phyloP scores from a whole-genome alignment of 2,329 filamentous ascomycete genomes.

The Ceratocystis smalleyi region DNA sequence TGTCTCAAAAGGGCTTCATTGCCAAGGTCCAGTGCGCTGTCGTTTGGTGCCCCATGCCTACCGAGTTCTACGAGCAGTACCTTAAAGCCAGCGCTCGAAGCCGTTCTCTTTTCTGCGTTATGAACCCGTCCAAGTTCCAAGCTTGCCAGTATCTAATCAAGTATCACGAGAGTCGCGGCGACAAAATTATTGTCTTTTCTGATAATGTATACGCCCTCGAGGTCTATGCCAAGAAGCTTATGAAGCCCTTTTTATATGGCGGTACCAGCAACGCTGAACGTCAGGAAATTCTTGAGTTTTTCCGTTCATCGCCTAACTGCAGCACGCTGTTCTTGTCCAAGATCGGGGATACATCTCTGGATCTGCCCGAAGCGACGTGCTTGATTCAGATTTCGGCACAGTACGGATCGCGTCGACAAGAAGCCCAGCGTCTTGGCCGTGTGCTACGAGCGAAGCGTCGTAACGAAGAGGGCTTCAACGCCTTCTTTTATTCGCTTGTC shows the following conservation, averaged over 20 bases:
- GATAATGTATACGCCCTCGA: constrained; percentile 91
- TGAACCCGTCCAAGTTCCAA: constrained; percentile 96
- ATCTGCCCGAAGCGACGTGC: constrained; percentile 89
- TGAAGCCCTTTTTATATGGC: constrained; percentile 83
- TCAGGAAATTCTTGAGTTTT: constrained; percentile 76
- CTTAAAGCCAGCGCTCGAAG: constrained; percentile 46
- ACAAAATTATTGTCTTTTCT: constrained; percentile 97
- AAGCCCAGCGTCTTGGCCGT: constrained; percentile 82
- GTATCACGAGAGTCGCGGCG: constrained; percentile 84
- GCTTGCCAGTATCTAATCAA: constrained; percentile 97
- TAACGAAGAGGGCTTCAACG: constrained; percentile 97
- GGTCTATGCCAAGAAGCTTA: constrained; percentile 66
- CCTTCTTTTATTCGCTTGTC: constrained; percentile 95
- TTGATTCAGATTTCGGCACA: constrained; percentile 96
- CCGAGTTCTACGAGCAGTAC: constrained; percentile 94
- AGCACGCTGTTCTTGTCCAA: constrained; percentile 94
- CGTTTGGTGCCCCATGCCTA: constrained; percentile 98
- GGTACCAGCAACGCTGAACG: constrained; percentile 76
- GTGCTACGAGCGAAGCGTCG: constrained; percentile 88
- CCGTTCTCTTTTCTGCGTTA: constrained; percentile 58
- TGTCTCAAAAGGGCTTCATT: constrained; percentile 92
- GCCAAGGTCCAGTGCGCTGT: constrained; percentile 95
- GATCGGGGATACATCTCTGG: constrained; percentile 95
- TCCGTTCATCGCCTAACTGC: constrained; percentile 78
- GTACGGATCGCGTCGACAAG: constrained; percentile 90